phyloP scores from a whole-genome alignment of 805 yeast genomes.

The Starmerella kuoi region DNA sequence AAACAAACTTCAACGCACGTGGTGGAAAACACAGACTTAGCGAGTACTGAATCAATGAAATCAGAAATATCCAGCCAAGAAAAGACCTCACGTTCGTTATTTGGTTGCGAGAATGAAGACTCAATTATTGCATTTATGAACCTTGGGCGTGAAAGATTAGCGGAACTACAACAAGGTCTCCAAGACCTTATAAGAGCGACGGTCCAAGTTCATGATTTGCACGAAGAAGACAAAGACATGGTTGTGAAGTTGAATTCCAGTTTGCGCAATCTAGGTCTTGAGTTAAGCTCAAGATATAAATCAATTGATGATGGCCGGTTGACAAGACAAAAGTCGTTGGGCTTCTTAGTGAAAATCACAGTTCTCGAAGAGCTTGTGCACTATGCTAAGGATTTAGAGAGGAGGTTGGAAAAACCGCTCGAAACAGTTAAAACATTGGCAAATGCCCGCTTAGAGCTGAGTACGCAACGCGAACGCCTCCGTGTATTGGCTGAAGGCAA shows the following conservation, averaged over 20 bases:
- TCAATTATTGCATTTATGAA: slow-evolving; percentile 14
- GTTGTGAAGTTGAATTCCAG: not conserved
- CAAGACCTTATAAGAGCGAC: not conserved
- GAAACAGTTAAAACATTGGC: slow-evolving; percentile 22
- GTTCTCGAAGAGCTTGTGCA: slow-evolving; percentile 4
- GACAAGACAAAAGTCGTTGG: not conserved
- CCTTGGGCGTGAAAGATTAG: slow-evolving; percentile 13
- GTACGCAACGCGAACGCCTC: slow-evolving; percentile 20
- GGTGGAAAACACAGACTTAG: not conserved
- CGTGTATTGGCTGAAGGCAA: slow-evolving; percentile 19
- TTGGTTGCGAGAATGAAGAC: slow-evolving; percentile 6
- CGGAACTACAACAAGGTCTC: not conserved
- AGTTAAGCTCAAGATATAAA: not conserved
- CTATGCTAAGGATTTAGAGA: slow-evolving; percentile 16
- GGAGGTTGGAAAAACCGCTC: slow-evolving; percentile 25
- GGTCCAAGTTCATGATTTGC: not conserved
- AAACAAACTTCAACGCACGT: too few relatives aligned
- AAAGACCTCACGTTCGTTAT: not conserved
- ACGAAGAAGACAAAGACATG: not conserved
- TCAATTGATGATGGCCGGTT: not conserved
- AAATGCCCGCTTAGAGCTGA: slow-evolving; percentile 20
- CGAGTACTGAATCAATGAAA: not conserved
- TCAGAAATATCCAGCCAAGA: too few relatives aligned
- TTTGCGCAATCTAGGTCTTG: not conserved
- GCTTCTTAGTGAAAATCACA: not conserved